phyloP scores from a whole-genome alignment of 805 yeast species.

The Yamadazyma laniorum region DNA sequence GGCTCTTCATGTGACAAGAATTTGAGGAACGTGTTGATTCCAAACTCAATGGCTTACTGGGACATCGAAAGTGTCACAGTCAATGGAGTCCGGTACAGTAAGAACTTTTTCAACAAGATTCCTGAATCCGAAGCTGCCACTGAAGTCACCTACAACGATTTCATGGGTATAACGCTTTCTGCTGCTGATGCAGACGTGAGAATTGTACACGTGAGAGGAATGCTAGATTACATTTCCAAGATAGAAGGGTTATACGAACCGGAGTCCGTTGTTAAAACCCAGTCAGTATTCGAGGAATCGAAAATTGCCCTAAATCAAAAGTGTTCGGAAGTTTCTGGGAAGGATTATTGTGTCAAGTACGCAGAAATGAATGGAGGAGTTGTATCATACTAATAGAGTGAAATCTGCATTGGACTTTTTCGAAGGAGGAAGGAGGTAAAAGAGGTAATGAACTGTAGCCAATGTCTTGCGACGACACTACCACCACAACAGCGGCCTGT shows the following conservation, averaged over 20 bases:
- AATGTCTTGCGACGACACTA: too few relatives aligned
- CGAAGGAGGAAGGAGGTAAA: too few relatives aligned
- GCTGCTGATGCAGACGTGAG: constrained; percentile 29
- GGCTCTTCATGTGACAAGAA: constrained; percentile 14
- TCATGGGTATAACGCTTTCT: constrained; percentile 27
- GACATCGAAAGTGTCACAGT: constrained; percentile 17
- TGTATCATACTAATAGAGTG: constrained; percentile 8
- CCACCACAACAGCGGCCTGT: too few relatives aligned
- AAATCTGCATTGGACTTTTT: too few relatives aligned
- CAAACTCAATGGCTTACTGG: constrained; percentile 32
- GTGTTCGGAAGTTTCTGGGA: constrained; percentile 17
- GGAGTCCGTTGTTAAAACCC: constrained; percentile 4
- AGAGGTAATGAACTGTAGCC: too few relatives aligned
- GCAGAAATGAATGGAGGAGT: constrained; percentile 15
- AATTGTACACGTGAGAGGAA: constrained; percentile 25
- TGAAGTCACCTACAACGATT: constrained; percentile 17
- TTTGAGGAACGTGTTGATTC: constrained; percentile 29
- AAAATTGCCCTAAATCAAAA: constrained; percentile 10
- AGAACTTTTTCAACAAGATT: constrained; percentile 13
- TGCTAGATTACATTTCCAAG: constrained; percentile 11
- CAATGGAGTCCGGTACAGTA: constrained; percentile 13
- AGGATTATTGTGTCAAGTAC: constrained; percentile 18
- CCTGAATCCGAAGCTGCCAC: constrained; percentile 7
- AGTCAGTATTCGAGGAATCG: background rate
- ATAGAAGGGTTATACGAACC: constrained; percentile 14